Evolutionary conservation across 805 yeast species (phyloP), one percentile per base, ranked within the genome.

Genomic region (Pichia insulana): DNA sequence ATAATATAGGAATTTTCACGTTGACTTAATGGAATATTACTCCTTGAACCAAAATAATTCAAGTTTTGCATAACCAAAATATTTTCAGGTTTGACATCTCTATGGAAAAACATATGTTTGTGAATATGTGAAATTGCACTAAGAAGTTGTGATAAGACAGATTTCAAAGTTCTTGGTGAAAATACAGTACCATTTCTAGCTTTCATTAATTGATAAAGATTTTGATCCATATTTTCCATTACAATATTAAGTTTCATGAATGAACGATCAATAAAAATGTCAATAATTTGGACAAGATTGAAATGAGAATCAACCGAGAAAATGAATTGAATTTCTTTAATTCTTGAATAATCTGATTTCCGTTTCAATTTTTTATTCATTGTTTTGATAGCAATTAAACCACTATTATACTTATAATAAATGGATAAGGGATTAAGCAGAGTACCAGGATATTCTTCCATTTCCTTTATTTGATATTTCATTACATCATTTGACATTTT

Each of bases 31-130:
- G 80, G 80, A 16, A 73, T 57, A 17, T 44, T 46, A 19, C 58
- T 52, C 38, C 54, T 59, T 10, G 62, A 50, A 2, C 74, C 74
- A 57, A 73, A 81, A 53, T 72, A 82, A 39, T 69, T 69, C 32
- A 63, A 60, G 6, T 81, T 63, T 18, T 80, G 76, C 30, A 79
- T 69, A 4, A 89, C 76, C 50, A 90, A 71, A 20, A 90, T 81
- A 61, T 90, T 90, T 55, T 90, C 97, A 0, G 98, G 97, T 61
- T 90, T 90, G 38, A 90, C 71, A 66, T 90, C 98, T 44, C 98
- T 73, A 59, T 90, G 97, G 55, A 80, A 80, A 55, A 70, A 85
- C 10, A 74, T 73, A 51, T 70, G 65, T 22, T 61, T 58, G 55
- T 86, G 98, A 42, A 90, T 87, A 59, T 90, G 97, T 43, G 77